Conservation (phyloP, 2,329 filamentous ascomycete genomes). For the Coleophoma crateriformis region DNA sequence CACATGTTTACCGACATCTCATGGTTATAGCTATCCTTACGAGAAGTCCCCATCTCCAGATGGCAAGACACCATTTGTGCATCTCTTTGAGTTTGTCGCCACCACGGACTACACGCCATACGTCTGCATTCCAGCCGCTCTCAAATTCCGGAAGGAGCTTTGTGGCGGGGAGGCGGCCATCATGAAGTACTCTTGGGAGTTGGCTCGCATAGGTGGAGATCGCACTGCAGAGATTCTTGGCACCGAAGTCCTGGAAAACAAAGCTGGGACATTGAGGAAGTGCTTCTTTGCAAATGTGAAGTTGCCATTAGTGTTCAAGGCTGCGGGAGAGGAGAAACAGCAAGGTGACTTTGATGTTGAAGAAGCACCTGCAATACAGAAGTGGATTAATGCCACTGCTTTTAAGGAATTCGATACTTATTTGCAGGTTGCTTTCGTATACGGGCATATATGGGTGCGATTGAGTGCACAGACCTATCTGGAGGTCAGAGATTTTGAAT, state of each 20-base stretch:
- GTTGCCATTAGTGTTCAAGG: slow-evolving; percentile 50
- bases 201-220: slow-evolving; percentile 60
- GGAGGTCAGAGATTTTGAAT: slow-evolving; percentile 71
- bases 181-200: slow-evolving; percentile 51
- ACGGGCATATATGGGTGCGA: slow-evolving; percentile 59
- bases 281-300: slow-evolving; percentile 71
- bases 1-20: slow-evolving; percentile 72
- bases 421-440: slow-evolving; percentile 48
- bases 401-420: slow-evolving; percentile 63
- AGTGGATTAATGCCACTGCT: slow-evolving; percentile 32
- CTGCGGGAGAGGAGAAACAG: not conserved
- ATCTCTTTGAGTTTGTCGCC: slow-evolving; percentile 71
- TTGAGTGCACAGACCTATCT: slow-evolving; percentile 80
- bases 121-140: slow-evolving; percentile 64
- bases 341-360: slow-evolving; percentile 23
- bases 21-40: slow-evolving; percentile 52
- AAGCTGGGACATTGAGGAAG: slow-evolving; percentile 48
- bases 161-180: slow-evolving; percentile 72
- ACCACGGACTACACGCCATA: slow-evolving; percentile 71
- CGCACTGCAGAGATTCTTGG: slow-evolving; percentile 56
- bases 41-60: slow-evolving; percentile 30
- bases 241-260: slow-evolving; percentile 67
- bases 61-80: slow-evolving; percentile 50
- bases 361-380: slow-evolving; percentile 52
- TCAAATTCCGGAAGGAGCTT: slow-evolving; percentile 63